Percentiles rank a stretch among this genome's conserved stretches.
phyloP scores from a whole-genome alignment of 305 asterid species.

The Fraxinus velutina region DNA sequence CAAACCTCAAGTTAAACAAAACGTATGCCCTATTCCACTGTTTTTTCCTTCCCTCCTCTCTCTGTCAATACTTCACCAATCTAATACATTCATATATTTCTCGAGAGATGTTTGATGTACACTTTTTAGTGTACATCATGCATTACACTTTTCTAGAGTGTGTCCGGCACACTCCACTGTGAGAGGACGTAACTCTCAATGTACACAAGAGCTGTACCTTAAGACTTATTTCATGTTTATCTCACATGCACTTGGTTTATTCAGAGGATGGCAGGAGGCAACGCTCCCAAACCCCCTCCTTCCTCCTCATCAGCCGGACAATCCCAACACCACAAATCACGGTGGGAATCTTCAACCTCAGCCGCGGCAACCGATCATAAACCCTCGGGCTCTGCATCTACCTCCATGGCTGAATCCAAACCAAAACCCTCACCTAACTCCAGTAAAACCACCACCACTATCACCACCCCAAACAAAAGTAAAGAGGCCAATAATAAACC shows the following conservation, averaged over 20 bases:
- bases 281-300: conserved; percentile 43
- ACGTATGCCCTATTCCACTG: not conserved
- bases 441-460: conserved; percentile 21
- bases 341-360: conserved; percentile 47
- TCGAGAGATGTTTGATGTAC: no score
- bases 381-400: conserved; percentile 21
- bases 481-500: conserved; percentile 27
- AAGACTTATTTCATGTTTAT: no score
- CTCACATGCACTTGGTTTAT: not conserved
- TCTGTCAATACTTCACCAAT: not conserved
- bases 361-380: conserved; percentile 31
- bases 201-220: no score
- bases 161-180: no score
- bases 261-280: conserved; percentile 54
- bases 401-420: conserved; percentile 31
- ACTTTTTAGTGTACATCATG: no score
- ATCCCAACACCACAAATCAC: conserved; percentile 50
- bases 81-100: no score
- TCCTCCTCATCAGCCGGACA: conserved; percentile 27
- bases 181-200: no score
- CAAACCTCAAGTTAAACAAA: no score
- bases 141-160: no score
- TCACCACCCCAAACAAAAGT: conserved; percentile 28
- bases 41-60: not conserved
- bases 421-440: conserved; percentile 45